Evolutionary conservation across 345 rosid species (phyloP), one percentile per base, ranked within the genome.

Genomic region (Eutrema heterophyllum): DNA sequence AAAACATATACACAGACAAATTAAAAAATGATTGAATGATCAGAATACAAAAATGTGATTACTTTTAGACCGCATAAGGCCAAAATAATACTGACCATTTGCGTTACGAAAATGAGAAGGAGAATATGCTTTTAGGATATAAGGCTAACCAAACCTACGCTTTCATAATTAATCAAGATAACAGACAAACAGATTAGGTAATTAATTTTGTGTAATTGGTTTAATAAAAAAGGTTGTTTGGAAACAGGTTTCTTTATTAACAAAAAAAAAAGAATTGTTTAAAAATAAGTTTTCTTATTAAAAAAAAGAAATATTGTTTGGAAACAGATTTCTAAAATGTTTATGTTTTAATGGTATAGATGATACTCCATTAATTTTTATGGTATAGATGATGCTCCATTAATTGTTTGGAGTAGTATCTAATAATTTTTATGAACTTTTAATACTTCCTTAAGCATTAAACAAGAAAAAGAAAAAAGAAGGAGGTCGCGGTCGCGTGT

Each of bases 61-160:
- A 54, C n/a, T 8, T 50, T 8, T 43, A 62, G 48, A 63, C 55
- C 30, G 46, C 45, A 44, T 33, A 44, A 54, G 18, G 40, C 64
- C 64, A 73, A 73, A 54, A 54, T 21, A 72, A 72, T 43, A 33
- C 40, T 14, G 56, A 45, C 49, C 57, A 64, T 5, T 21, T 36
- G 24, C 48, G 59, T 65, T 33, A 74, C 44, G 66, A 27, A 36
- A 46, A 38, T 26, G 45, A 36, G 36, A 45, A 14, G 65, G 24
- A 50, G 78, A 74, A 74, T 74, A 74, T 74, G 78, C 67, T 58
- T 65, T 65, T 56, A 36, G 66, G 35, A 73, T 64, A 64, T 36
- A 58, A 49, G 49, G 70, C 51, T 64, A 73, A 21, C 59, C 7
- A 74, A 49, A 67, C 14, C 49, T 65, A 41, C 44, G 52, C 9